Percentiles rank a stretch among this genome's conserved stretches.
These are phyloP conservation scores for Gastrolobium villosum DNA, from an alignment of 306 rosid genomes.

Conservation along the genomic window DNA sequence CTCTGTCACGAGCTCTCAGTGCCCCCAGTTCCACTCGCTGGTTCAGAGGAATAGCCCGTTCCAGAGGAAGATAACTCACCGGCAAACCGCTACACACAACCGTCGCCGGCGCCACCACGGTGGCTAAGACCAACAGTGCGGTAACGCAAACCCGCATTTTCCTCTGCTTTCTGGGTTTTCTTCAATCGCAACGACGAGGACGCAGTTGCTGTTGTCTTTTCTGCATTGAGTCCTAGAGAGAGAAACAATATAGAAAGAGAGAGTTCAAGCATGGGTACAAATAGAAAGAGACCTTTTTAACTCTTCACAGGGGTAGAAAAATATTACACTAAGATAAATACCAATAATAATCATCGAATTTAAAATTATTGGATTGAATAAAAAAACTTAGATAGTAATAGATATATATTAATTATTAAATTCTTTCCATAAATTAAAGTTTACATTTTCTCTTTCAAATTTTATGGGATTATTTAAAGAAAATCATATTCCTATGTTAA, in stretches of 20 bases:
- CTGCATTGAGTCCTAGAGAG: slow-evolving; percentile 52
- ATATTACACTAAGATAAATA: too few species aligned
- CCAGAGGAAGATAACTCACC: slow-evolving; percentile 65
- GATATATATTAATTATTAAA: too few species aligned
- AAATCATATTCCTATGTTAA: too few species aligned
- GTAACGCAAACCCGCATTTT: slow-evolving; percentile 61
- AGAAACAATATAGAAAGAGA: background rate
- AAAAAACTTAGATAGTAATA: too few species aligned
- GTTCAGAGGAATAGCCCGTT: slow-evolving; percentile 74
- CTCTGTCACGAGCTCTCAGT: slow-evolving; percentile 80
- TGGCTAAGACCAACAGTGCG: slow-evolving; percentile 46
- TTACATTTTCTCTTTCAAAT: too few species aligned
- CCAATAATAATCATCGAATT: too few species aligned
- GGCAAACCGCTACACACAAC: slow-evolving; percentile 61
- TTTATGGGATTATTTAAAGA: too few species aligned
- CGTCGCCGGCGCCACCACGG: slow-evolving; percentile 44
- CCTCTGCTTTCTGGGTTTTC: slow-evolving; percentile 14
- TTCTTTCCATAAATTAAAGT: too few species aligned
- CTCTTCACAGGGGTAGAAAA: too few species aligned
- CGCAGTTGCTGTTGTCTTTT: slow-evolving; percentile 41
- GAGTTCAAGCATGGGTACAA: background rate
- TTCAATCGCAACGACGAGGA: slow-evolving; percentile 48
- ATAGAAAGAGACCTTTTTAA: background rate
- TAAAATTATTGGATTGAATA: too few species aligned
- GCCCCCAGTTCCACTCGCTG: slow-evolving; percentile 58